Evolutionary conservation across 1,139 yeast species (phyloP), one percentile per base, ranked within the genome.

Genomic region (Debaryomyces robertsiae): DNA sequence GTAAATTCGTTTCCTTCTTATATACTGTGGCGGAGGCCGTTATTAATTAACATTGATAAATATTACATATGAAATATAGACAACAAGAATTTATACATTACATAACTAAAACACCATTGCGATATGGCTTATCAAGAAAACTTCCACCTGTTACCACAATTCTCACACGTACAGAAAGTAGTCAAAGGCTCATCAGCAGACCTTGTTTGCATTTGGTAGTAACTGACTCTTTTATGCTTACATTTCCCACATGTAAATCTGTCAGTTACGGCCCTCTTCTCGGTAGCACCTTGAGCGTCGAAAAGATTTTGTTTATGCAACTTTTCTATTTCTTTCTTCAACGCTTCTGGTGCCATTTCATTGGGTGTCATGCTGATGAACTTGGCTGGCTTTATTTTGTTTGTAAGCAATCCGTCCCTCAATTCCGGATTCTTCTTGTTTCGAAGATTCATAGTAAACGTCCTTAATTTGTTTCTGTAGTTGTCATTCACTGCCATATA

Each of bases 171-270:
- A 71, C 98, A 93, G 61, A 93, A 93, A 2, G 98, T 93, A 6
- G 98, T 93, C 58, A 93, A 78, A 46, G 98, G 98, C 66, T 93
- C 98, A 79, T 93, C 98, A 18, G 98, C 98, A 44, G 96, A 87
- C 65, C 98, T 77, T 29, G 98, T 93, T 73, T 93, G 98, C 86
- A 93, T 79, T 69, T 93, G 98, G 66, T 90, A 93, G 63, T 93
- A 93, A 54, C 96, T 87, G 28, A 93, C 98, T 71, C 88, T 89
- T 74, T 91, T 89, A 61, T 90, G 93, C 67, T 91, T 93, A 77
- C 98, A 93, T 65, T 93, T 93, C 45, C 98, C 97, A 69, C 98
- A 93, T 2, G 95, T 87, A 62, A 93, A 93, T 63, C 98, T 76
- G 64, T 93, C 98, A 6, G 98, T 93, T 34, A 90, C 90, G 1